A percentile compares a stretch with the other conserved stretches of the same genome.
phyloP scores from a whole-genome alignment of 2,329 filamentous ascomycete genomes.

The Thelonectria blattea region DNA sequence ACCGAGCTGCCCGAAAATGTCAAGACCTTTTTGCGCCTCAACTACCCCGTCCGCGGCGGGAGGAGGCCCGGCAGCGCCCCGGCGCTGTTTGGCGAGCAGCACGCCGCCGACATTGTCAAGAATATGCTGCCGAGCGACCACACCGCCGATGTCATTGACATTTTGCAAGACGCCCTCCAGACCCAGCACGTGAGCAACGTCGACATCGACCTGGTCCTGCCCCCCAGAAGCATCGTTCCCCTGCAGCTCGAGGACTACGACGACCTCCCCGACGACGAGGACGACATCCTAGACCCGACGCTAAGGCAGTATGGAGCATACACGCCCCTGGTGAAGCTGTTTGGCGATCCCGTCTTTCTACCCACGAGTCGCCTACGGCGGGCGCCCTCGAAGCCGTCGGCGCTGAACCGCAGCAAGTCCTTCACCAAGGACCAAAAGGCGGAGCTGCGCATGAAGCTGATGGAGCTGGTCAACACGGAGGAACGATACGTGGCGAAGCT shows the following conservation, averaged over 20 bases:
- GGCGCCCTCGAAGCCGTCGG: slow-evolving; percentile 84
- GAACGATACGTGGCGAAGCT: slow-evolving; percentile 92
- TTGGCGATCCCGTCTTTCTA: slow-evolving; percentile 85
- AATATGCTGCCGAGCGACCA: slow-evolving; percentile 85
- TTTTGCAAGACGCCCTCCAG: slow-evolving; percentile 76
- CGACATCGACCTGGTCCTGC: slow-evolving; percentile 86
- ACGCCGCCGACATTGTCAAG: slow-evolving; percentile 88
- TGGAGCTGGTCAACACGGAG: slow-evolving; percentile 90
- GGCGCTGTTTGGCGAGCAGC: slow-evolving; percentile 83
- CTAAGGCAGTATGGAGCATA: slow-evolving; percentile 78
- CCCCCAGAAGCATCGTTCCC: slow-evolving; percentile 75
- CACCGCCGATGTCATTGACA: slow-evolving; percentile 71
- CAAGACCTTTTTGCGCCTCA: slow-evolving; percentile 71
- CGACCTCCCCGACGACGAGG: slow-evolving; percentile 65
- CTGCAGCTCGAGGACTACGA: slow-evolving; percentile 65
- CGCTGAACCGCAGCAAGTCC: slow-evolving; percentile 76
- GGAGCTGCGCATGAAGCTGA: slow-evolving; percentile 84
- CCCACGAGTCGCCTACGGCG: slow-evolving; percentile 84
- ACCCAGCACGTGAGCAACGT: slow-evolving; percentile 84
- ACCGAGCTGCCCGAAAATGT: slow-evolving; percentile 79
- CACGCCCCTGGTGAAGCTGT: slow-evolving; percentile 74
- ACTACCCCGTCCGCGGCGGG: slow-evolving; percentile 60
- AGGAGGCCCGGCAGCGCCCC: slow-evolving; percentile 69
- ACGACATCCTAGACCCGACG: slow-evolving; percentile 69
- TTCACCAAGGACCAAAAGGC: slow-evolving; percentile 85